Evolutionary conservation across 164 flowering plant genomes (phyloP), one percentile per base, ranked within the genome.

Genomic region (Tetracentron sinense): DNA sequence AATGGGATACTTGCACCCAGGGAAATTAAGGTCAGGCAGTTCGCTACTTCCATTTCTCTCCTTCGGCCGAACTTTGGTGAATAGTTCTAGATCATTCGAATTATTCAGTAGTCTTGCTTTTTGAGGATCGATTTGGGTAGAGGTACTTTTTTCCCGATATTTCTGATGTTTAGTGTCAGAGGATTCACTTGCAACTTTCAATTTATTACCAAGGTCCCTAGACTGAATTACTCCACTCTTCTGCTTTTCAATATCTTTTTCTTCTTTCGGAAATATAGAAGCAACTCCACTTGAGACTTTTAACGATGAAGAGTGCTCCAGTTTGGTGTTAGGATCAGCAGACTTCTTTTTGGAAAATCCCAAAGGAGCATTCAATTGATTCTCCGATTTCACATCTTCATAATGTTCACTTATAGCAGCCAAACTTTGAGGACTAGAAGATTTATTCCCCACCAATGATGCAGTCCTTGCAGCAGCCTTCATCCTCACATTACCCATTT

Each of bases 11-110:
- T 74, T 86, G 72, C 75, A 62, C n/a, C 66, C 82, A 38, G 82
- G 35, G 12, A 67, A 46, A 73, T 77, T 82, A 20, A 73, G 38
- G 46, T 83, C 87, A 27, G 78, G 79, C 63, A 73, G 64, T 62
- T 83, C 92, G 64, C 69, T 74, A 31, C 55, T 56, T n/a, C 77
- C 78, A 76, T 74, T 70, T 67, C 77, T 89, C 54, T 83, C 93
- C 73, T 61, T 80, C 30, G 69, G 72, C 58, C 77, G 78, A 67
- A 67, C 54, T 64, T 73, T 76, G 52, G 35, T 48, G 35, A 78
- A 64, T 58, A 33, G 8, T 54, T 75, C 83, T 23, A 55, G 26
- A 56, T 71, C 85, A 54, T 72, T 74, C 50, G 61, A 42, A 67
- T 61, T 75, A 63, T 56, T 67, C 25, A 60, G 20, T 30, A 49